Evolutionary conservation across 106 monocot genomes (phyloP).

Genomic region (Acorus calamus): DNA sequence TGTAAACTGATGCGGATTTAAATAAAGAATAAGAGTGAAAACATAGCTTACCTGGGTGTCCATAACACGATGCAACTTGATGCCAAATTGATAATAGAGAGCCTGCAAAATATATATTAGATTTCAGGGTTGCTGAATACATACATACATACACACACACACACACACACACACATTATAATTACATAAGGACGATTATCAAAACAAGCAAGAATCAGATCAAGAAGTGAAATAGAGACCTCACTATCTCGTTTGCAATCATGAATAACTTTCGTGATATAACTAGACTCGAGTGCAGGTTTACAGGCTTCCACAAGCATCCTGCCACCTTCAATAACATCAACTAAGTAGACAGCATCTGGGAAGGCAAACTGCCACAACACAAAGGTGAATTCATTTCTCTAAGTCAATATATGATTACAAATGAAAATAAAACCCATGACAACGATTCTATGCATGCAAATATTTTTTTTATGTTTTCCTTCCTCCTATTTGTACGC

Average conservation of each 20-base stretch:
- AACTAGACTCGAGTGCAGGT: conserved; percentile 73
- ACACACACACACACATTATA: too few species aligned
- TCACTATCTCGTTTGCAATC: conserved; percentile 98
- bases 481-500: too few species aligned
- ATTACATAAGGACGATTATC: background rate
- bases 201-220: background rate
- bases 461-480: background rate
- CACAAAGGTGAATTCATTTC: background rate
- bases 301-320: conserved; percentile 79
- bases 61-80: conserved; percentile 80
- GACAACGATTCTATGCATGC: background rate
- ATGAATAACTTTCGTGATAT: conserved; percentile 89
- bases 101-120: conserved; percentile 40
- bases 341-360: conserved; percentile 86
- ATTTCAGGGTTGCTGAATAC: background rate
- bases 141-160: too few species aligned
- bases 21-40: background rate
- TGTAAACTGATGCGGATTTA: too few species aligned
- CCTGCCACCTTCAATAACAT: conserved; percentile 75
- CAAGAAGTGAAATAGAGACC: conserved; percentile 16
- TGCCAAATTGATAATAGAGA: conserved; percentile 83
- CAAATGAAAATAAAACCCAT: background rate
- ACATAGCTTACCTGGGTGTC: conserved; percentile 72
- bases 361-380: conserved; percentile 66
- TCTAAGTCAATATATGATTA: background rate